Conservation (phyloP, 2,329 filamentous ascomycete species). For the Aspergillus clavatus region DNA sequence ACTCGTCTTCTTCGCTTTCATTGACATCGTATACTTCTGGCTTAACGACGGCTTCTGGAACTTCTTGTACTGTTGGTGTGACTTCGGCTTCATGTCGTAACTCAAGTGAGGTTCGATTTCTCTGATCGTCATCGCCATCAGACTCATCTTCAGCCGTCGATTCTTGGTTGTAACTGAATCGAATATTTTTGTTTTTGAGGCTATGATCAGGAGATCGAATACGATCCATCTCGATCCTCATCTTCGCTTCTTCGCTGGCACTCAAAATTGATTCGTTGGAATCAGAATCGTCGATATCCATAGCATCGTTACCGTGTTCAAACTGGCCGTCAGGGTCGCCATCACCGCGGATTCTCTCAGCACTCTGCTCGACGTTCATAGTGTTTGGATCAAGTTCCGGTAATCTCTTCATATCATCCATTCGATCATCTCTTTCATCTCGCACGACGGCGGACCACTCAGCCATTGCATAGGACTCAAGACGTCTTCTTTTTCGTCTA, state of each 20-base stretch:
- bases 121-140: neutral
- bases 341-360: neutral
- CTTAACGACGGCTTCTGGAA: neutral
- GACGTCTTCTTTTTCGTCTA: constrained; percentile 28
- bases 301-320: neutral
- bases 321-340: neutral
- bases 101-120: neutral
- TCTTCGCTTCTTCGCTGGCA: neutral
- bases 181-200: neutral
- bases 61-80: neutral
- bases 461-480: constrained; percentile 6
- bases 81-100: neutral
- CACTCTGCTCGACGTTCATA: neutral
- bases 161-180: neutral
- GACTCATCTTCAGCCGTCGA: neutral
- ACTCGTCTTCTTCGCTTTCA: neutral
- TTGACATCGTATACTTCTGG: neutral
- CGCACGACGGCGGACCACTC: constrained; percentile 2
- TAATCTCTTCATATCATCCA: neutral
- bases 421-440: neutral
- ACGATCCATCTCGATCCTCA: neutral
- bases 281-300: constrained; percentile 2
- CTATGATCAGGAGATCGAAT: neutral
- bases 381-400: neutral
- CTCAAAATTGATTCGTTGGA: neutral